Base-by-base conservation (phyloP, 805 yeast genomes). In the Candida germanica region DNA sequence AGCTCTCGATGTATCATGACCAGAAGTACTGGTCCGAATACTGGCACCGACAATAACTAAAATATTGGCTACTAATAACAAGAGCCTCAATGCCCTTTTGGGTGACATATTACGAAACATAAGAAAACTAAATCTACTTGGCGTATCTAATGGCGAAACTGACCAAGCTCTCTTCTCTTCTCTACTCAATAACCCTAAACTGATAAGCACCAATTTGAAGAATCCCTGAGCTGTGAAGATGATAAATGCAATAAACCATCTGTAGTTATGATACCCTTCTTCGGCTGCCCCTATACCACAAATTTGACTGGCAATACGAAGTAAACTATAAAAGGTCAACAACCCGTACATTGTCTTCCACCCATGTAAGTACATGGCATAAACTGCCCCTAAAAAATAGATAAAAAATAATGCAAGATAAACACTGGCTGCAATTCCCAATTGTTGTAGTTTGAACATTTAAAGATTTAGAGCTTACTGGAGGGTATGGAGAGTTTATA, bases 181-280 rank as follows among this genome's bases (percentile, higher is more conserved):
- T 17, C 48, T 48, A 29, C 52, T 49, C 3, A 61, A 39, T 26
- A 52, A 48, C 16, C 54, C 50, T 26, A 63, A 56, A 1, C 57
- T 28, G 4, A 58, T 41, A 26, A 60, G 44, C 14, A 64, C 58
- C 31, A 65, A 51, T 4, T 51, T 45, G 44, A 64, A 62, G 29
- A 64, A 63, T 5, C 71, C 70, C 41, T 64, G 67, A 12, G 69
- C 68, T 5, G 59, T 51, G 21, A 64, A 52, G 6, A 64, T 61
- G 38, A 65, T 48, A 40, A 62, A 65, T 1, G 67, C 69, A 34
- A 64, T 49, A 12, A 65, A 48, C 67, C 67, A 64, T 29, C 58
- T 50, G 40, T 43, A 54, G 28, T 58, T 52, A 3, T 30, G 40
- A 28, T 47, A 44, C 3, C 69, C 70, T 13, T 50, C 40, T 3